Evolutionary conservation across 1,284 basidiomycete species (phyloP), one percentile per base, ranked within the genome.

Genomic region (Pterula multifida): DNA sequence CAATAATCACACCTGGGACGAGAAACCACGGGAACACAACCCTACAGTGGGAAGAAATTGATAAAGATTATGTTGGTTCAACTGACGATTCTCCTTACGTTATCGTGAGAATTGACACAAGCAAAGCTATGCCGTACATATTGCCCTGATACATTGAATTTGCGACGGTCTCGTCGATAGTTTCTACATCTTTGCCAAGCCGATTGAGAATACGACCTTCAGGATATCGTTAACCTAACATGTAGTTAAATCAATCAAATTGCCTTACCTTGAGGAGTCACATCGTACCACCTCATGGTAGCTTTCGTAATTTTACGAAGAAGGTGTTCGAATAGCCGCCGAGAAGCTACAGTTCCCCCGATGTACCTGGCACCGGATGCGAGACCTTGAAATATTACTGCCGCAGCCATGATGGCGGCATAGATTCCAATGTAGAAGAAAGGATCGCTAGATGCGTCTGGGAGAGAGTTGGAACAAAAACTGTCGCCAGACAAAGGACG

Each of bases 361-460:
- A 76, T 78, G 56, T 76, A 81, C 61, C 83, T 76, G 1, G 72
- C 74, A 19, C 71, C 64, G 2, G 69, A 65, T 3, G 71, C 71
- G 3, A 68, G 48, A 11, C 78, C 65, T 48, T 64, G 72, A 35
- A 75, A 66, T 0, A 78, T 36, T 0, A 70, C 76, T 45, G 68
- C 70, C 0, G 61, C 63, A 15, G 81, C 50, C 0, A 76, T 72
- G 52, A 84, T 78, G 3, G 65, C 67, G 2, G 79, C 74, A 56
- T 80, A 84, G 21, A 84, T 66, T 3, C 73, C 73, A 42, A 84
- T 69, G 55, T 81, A 84, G 63, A 82, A 82, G 52, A 81, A 63
- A 0, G 80, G 80, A 54, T 78, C 72, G 24, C 75, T 67, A 17
- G 67, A 59, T 0, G 79, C 79, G 36, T 61, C 64, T 0, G 70